Base-by-base conservation (phyloP, 2,329 filamentous ascomycete species). In the Cladosporium colombiae region DNA sequence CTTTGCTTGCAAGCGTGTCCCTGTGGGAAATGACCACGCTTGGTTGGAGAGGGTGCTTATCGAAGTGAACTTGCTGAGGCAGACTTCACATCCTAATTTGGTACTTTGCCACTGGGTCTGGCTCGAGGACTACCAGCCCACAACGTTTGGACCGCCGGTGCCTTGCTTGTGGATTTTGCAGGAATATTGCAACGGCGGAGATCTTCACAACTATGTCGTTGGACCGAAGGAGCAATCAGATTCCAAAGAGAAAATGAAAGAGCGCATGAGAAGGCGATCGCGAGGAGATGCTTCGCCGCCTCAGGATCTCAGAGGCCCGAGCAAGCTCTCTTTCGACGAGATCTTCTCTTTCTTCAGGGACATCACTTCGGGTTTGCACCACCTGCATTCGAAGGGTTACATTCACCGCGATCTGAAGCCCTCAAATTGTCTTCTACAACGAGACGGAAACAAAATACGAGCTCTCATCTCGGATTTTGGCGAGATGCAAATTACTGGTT, bases 381-480 rank as follows among this genome's bases (percentile, higher is more conserved):
- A 97, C 75, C 84, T 99, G 0, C 95, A 99, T 74, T 86, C 85
- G 2, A 91, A 94, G 71, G 94, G 93, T 70, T 99, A 97, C 77
- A 96, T 99, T 31, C 95, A 99, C 75, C 89, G 95, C 65, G 95
- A 99, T 76, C 83, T 99, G 29, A 99, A 99, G 77, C 95, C 95
- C 2, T 95, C 91, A 76, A 99, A 99, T 73, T 99, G 96, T 73
- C 84, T 99, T 3, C 81, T 99, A 0, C 93, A 98, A 74, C 86
- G 86, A 35, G 75, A 76, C 61, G 90, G 89, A 27, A 85, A 85
- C 57, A 89, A 88, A 49, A 81, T 93, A 13, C 86, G 85, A 62
- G 96, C 96, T 56, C 82, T 99, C 18, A 96, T 99, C 65, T 98
- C 94, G 76, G 95, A 99, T 76, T 99, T 99, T 80, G 95, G 96